Evolutionary conservation across 768 basidiomycete species (phyloP), one percentile per base, ranked within the genome.

Genomic region (Amanita polypyramis): DNA sequence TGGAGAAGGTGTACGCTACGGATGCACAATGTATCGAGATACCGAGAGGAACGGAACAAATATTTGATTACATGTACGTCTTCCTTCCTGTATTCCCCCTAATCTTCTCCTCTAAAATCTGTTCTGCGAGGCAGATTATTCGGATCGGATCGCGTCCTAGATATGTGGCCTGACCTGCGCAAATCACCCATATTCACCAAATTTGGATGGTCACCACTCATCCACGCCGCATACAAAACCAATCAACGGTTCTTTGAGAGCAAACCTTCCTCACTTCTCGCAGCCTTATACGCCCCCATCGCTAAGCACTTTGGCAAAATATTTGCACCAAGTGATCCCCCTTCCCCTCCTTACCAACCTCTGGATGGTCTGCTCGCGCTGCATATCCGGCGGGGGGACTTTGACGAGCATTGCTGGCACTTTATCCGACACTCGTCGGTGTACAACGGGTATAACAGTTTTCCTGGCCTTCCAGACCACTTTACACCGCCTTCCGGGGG

Each of bases 311-410:
- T 47, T 20, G n/a, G 37, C n/a, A 33, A 40, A 14, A 23, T 41
- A 11, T 21, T 33, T 14, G 10, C 38, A 4, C 39, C 50, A 2
- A 39, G 12, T 12, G 32, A 39, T 32, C 32, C 51, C n/a, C 42
- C 23, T 15, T 29, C 14, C 4, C 20, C 32, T 2, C 47, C 45
- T 23, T 41, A 32, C 38, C 42, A 27, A 20, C 41, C 21, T 10
- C 36, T 43, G 2, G 42, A 43, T 9, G 49, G 52, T 2, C 39
- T 57, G 25, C 43, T 55, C 9, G 53, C 51, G 4, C 20, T 57
- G 7, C 54, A 57, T 27, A 43, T 57, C n/a, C 56, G 54, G 14
- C 50, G 54, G 2, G 56, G 56, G 14, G 56, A 57, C 37, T 57
- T 55, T 43, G 38, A 50, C 19, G 40, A 49, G 10, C 51, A 51